A percentile compares a stretch with the other conserved stretches of the same genome.
Evolutionary conservation across 495 filamentous ascomycete species (phyloP).

Genomic region (Neurospora sp.): DNA sequence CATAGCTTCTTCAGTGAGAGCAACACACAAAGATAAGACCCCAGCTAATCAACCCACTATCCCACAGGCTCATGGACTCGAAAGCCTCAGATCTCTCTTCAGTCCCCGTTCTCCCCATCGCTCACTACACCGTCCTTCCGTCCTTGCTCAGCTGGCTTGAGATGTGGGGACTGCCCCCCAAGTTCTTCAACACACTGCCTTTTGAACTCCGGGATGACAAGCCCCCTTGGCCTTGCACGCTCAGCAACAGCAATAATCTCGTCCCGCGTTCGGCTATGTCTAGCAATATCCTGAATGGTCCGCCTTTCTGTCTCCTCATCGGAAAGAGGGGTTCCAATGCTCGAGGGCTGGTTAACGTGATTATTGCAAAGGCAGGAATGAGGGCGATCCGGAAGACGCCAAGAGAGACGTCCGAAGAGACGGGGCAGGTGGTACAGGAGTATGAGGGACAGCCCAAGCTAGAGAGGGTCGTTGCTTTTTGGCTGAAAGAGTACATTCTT

Average conservation of each 20-base stretch:
- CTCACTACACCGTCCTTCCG: neutral
- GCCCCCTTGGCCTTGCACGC: neutral
- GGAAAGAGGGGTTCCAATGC: neutral
- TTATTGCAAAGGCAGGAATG: neutral
- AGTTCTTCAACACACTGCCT: neutral
- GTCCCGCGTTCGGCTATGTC: neutral
- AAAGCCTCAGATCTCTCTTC: neutral
- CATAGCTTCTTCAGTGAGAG: neutral
- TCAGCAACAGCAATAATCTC: neutral
- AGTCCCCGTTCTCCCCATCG: neutral
- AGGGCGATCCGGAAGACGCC: neutral
- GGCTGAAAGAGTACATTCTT: neutral
- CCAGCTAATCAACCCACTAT: neutral
- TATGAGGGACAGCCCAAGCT: neutral
- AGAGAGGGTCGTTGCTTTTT: neutral
- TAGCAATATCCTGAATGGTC: neutral
- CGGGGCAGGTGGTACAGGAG: neutral
- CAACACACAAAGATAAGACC: neutral
- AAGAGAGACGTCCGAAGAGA: too few species aligned
- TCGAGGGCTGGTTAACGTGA: neutral
- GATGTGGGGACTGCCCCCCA: neutral
- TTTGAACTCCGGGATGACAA: neutral
- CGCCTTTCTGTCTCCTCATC: neutral
- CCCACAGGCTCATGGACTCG: neutral
- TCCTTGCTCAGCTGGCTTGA: neutral